Evolutionary conservation across 257 asterid species (phyloP).

Genomic region (Scutellaria baicalensis): DNA sequence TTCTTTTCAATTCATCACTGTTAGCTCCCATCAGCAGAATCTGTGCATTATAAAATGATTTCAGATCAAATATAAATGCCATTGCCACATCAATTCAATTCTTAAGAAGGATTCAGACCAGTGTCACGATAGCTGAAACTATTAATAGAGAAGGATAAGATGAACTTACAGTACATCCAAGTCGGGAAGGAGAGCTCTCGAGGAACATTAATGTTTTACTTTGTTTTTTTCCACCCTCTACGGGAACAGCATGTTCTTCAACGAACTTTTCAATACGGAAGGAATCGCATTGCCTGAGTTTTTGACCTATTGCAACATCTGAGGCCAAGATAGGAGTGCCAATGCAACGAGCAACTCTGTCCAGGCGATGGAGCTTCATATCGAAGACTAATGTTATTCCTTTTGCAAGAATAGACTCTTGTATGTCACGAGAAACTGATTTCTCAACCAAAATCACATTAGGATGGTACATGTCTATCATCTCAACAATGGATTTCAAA

Average conservation of each 20-base stretch:
- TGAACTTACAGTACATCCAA: constrained; percentile 78
- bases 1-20: constrained; percentile 71
- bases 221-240: constrained; percentile 67
- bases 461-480: constrained; percentile 76
- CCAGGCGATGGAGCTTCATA: constrained; percentile 90
- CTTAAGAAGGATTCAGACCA: not conserved
- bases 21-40: constrained; percentile 82
- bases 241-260: constrained; percentile 61
- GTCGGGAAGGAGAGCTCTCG: constrained; percentile 85
- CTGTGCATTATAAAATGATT: constrained; percentile 30
- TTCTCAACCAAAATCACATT: constrained; percentile 86
- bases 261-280: constrained; percentile 70
- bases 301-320: constrained; percentile 55
- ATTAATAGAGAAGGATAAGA: too few species aligned
- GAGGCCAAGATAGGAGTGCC: constrained; percentile 59
- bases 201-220: constrained; percentile 89
- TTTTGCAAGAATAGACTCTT: constrained; percentile 71
- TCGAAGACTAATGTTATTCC: constrained; percentile 85
- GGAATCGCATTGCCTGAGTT: constrained; percentile 72
- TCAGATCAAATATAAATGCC: not conserved
- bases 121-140: not conserved
- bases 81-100: not conserved
- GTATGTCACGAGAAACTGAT: constrained; percentile 88
- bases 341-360: constrained; percentile 84
- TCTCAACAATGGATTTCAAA: constrained; percentile 54